These are phyloP conservation scores for Cladophialophora immunda DNA, from an alignment of 2,329 filamentous ascomycete genomes.

Conservation along the genomic window DNA sequence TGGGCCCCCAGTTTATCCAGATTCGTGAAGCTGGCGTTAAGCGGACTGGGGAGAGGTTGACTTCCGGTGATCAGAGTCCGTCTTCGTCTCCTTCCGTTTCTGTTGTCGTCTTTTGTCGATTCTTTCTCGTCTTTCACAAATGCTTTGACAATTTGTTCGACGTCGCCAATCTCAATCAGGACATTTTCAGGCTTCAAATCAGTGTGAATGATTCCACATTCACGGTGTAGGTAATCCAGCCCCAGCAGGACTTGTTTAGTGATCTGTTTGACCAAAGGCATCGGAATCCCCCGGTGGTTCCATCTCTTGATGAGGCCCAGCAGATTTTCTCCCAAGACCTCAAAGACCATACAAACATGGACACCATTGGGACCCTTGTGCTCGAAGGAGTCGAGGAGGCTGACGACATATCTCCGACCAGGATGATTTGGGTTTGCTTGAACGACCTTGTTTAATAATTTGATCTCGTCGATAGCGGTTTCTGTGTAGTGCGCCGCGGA, in stretches of 20 bases:
- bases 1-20: slow-evolving; percentile 71
- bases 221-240: slow-evolving; percentile 93
- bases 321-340: slow-evolving; percentile 94
- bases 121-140: slow-evolving; percentile 86
- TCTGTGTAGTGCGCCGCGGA: slow-evolving; percentile 99
- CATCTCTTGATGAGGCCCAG: slow-evolving; percentile 96
- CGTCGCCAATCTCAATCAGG: slow-evolving; percentile 97
- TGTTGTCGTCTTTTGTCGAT: slow-evolving; percentile 84
- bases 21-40: slow-evolving; percentile 90
- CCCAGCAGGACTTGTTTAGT: slow-evolving; percentile 97
- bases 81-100: slow-evolving; percentile 87
- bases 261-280: slow-evolving; percentile 97
- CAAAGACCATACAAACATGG: slow-evolving; percentile 99
- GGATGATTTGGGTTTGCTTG: slow-evolving; percentile 94
- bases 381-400: slow-evolving; percentile 94
- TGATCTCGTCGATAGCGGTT: slow-evolving; percentile 98
- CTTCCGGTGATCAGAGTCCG: slow-evolving; percentile 96
- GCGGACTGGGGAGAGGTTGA: slow-evolving; percentile 91
- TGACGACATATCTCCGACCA: slow-evolving; percentile 93
- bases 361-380: slow-evolving; percentile 96
- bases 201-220: slow-evolving; percentile 99
- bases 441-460: slow-evolving; percentile 95
- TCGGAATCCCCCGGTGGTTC: slow-evolving; percentile 97
- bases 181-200: slow-evolving; percentile 93
- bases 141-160: slow-evolving; percentile 97